Percentiles rank a stretch among this genome's conserved stretches.
phyloP scores from a whole-genome alignment of 2,329 filamentous ascomycete genomes.

The Curvularia spicifera region DNA sequence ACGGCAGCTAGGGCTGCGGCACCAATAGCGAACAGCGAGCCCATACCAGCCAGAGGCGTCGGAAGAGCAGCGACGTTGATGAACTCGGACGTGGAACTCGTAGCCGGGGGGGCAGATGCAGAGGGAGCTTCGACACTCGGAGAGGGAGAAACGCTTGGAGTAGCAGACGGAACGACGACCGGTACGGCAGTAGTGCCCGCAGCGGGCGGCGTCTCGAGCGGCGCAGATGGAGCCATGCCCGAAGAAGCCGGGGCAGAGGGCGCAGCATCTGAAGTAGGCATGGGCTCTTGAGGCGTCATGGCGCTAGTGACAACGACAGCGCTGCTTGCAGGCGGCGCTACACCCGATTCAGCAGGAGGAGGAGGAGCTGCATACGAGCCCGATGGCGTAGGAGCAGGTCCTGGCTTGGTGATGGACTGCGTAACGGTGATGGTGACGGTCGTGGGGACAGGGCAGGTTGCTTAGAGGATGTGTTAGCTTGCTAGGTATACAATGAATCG shows the following conservation, averaged over 20 bases:
- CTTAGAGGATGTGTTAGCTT: slow-evolving; percentile 6
- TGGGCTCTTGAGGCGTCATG: slow-evolving; percentile 2
- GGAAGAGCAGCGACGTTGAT: slow-evolving; percentile 28
- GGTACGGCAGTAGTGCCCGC: slow-evolving; percentile 7
- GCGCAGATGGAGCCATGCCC: slow-evolving; percentile 5
- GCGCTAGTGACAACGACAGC: slow-evolving; percentile 13
- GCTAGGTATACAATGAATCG: no score
- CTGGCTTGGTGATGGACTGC: slow-evolving; percentile 26
- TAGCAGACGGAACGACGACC: slow-evolving; percentile 3
- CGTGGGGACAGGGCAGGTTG: slow-evolving; percentile 24
- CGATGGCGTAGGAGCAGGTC: slow-evolving; percentile 15
- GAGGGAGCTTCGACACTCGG: slow-evolving; percentile 8
- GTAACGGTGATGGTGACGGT: slow-evolving; percentile 39
- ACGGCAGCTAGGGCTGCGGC: slow-evolving; percentile 30
- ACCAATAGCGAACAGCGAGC: slow-evolving; percentile 32
- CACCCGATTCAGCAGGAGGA: slow-evolving; percentile 24
- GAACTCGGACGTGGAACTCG: slow-evolving; percentile 11
- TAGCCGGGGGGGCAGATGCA: slow-evolving; percentile 19
- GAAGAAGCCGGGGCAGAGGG: slow-evolving; percentile 5
- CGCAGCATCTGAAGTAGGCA: slow-evolving; percentile 10
- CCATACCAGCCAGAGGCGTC: slow-evolving; percentile 27
- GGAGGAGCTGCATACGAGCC: slow-evolving; percentile 14
- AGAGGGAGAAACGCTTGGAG: slow-evolving; percentile 5
- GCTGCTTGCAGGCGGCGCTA: slow-evolving; percentile 22
- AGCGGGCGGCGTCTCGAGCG: slow-evolving; percentile 9